phyloP scores from a whole-genome alignment of 345 rosid species.

The Corchorus olitorius region DNA sequence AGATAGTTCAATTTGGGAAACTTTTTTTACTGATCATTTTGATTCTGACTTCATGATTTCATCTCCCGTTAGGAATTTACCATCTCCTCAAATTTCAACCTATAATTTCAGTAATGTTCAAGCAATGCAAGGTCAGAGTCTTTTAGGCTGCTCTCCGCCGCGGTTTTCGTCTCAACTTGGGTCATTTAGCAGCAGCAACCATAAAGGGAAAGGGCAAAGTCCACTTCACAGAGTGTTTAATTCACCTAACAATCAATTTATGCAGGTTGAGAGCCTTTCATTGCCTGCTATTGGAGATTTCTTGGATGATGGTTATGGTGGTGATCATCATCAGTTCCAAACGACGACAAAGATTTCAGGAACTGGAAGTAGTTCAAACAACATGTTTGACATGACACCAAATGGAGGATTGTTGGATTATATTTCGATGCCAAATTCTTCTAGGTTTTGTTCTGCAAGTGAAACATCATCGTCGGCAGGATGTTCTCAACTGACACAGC shows the following conservation, averaged over 20 bases:
- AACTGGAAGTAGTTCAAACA: slow-evolving; percentile 18
- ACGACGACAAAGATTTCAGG: slow-evolving; percentile 30
- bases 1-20: slow-evolving; percentile 57
- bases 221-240: slow-evolving; percentile 50
- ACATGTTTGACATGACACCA: slow-evolving; percentile 30
- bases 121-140: slow-evolving; percentile 45
- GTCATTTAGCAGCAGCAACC: slow-evolving; percentile 24
- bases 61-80: slow-evolving; percentile 54
- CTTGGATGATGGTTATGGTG: slow-evolving; percentile 46
- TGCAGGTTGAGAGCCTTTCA: slow-evolving; percentile 53
- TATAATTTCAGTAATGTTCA: slow-evolving; percentile 23
- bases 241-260: slow-evolving; percentile 48
- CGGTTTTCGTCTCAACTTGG: slow-evolving; percentile 40
- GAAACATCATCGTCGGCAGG: slow-evolving; percentile 22
- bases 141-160: slow-evolving; percentile 48
- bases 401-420: slow-evolving; percentile 31
- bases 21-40: slow-evolving; percentile 54
- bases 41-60: slow-evolving; percentile 66
- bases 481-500: slow-evolving; percentile 34
- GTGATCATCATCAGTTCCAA: neutral
- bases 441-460: slow-evolving; percentile 30
- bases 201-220: slow-evolving; percentile 41
- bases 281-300: slow-evolving; percentile 52
- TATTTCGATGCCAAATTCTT: slow-evolving; percentile 29
- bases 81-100: slow-evolving; percentile 36